Conservation (phyloP, 345 rosid genomes). For the Eucalyptus marginata region DNA sequence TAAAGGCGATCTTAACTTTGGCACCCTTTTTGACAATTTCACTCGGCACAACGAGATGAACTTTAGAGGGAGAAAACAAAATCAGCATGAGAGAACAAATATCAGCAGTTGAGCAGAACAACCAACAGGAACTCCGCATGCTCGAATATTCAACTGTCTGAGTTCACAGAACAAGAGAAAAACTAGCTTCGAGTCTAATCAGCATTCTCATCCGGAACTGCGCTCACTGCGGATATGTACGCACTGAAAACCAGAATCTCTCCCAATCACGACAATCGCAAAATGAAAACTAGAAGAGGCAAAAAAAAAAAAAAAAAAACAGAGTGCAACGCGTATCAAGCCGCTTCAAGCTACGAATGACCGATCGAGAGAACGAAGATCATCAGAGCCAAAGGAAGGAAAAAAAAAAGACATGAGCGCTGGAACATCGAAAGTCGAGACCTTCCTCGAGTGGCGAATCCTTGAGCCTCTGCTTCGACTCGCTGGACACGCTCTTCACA, state of each 20-base stretch:
- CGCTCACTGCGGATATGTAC: not conserved
- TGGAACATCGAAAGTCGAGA: not conserved
- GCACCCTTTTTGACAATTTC: not conserved
- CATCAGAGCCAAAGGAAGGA: not conserved
- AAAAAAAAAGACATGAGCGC: not conserved
- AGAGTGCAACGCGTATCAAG: not conserved
- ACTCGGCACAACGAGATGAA: not conserved
- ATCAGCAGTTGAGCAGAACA: not conserved
- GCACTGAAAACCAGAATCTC: not conserved
- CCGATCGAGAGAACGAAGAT: not conserved
- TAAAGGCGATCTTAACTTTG: not conserved
- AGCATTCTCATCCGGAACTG: not conserved
- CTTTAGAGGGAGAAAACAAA: not conserved
- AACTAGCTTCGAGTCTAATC: not conserved
- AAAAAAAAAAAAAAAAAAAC: not conserved
- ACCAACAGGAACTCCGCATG: not conserved
- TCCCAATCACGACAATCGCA: not conserved
- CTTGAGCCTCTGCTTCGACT: conserved; percentile 10
- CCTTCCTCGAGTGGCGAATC: conserved; percentile 14
- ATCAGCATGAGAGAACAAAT: not conserved
- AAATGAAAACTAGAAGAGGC: not conserved
- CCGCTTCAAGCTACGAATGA: not conserved
- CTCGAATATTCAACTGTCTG: not conserved
- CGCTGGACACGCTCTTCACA: conserved; percentile 24
- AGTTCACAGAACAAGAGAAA: not conserved